Evolutionary conservation across 352 stramenopile genomes (phyloP), one percentile per base, ranked within the genome.

Genomic region (Globisporangium mamillatum): DNA sequence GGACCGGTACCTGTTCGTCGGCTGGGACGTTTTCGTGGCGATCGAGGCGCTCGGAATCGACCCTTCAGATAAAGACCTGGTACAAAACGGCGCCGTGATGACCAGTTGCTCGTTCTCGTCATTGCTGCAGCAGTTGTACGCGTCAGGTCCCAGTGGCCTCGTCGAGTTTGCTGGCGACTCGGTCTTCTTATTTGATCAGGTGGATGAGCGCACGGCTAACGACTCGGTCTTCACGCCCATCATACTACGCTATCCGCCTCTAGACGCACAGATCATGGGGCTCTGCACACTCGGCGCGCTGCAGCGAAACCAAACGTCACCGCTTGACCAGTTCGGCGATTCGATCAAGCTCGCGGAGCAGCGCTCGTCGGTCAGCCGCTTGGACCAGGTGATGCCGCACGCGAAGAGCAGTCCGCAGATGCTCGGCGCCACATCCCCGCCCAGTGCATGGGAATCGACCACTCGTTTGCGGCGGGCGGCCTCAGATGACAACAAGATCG

Each of bases 41-140:
- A 27, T 77, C 0, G 70, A 81, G 0, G 70, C 74, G n/a, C 72
- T 89, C 20, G 79, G 77, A 0, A 75, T 88, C 18, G 77, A 89
- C 32, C 70, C 81, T 2, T 72, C 67, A 18, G 57, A 89, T 9
- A 14, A 61, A 0, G 62, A 60, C 7, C 68, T 78, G 22, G 29
- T 77, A 8, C 27, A 75, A 18, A 63, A 71, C 29, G 72, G 69
- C 4, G 57, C 67, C 6, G 68, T 61, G 2, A 36, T 29, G 8
- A 76, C 78, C 7, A 82, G 75, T 32, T 86, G 71, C 9, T 75
- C 71, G 6, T 50, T 87, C 0, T 80, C 73, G 0, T 70, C 75
- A 7, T 20, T 89, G 24, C 50, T 88, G 1, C 78, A 88, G 54
- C 68, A 80, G 60, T 46, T 90, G 48, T 88, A 84, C 22, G 54